Evolutionary conservation across 225 moss, liverwort and hornwort species (phyloP).

Genomic region (Thuidium tamariscinum): DNA sequence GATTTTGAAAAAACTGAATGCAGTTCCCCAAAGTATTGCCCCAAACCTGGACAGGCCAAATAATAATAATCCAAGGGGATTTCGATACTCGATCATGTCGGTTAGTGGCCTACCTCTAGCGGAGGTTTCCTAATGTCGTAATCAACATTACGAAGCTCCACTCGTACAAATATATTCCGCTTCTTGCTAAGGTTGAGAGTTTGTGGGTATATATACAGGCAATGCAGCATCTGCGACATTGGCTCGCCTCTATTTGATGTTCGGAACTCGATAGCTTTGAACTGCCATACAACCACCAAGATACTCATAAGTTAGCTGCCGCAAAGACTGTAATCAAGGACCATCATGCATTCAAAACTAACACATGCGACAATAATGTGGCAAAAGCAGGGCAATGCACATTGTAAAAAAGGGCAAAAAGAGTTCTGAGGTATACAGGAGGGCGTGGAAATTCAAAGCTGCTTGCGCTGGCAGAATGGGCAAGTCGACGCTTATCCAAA

Average conservation of each 20-base stretch:
- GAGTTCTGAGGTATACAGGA: slow-evolving; percentile 38
- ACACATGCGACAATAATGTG: background rate
- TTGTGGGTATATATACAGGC: slow-evolving; percentile 85
- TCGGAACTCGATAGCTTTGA: slow-evolving; percentile 88
- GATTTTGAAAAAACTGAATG: background rate
- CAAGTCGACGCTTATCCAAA: slow-evolving; percentile 75
- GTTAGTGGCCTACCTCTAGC: slow-evolving; percentile 50
- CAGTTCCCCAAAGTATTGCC: background rate
- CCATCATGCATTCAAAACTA: background rate
- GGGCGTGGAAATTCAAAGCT: slow-evolving; percentile 71
- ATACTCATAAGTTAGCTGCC: background rate
- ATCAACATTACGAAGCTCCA: slow-evolving; percentile 93
- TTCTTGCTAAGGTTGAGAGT: slow-evolving; percentile 84
- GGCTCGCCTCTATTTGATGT: slow-evolving; percentile 74
- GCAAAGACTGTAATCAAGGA: background rate
- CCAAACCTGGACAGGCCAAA: background rate
- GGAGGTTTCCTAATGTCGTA: slow-evolving; percentile 73
- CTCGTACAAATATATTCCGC: slow-evolving; percentile 85
- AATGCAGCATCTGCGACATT: slow-evolving; percentile 76
- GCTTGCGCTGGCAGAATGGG: slow-evolving; percentile 56
- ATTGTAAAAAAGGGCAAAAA: background rate
- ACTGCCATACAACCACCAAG: slow-evolving; percentile 44
- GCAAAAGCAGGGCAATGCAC: background rate
- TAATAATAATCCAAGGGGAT: background rate
- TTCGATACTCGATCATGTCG: background rate